Evolutionary conservation across 2,329 filamentous ascomycete species (phyloP).

Genomic region (Aureobasidium sp.): DNA sequence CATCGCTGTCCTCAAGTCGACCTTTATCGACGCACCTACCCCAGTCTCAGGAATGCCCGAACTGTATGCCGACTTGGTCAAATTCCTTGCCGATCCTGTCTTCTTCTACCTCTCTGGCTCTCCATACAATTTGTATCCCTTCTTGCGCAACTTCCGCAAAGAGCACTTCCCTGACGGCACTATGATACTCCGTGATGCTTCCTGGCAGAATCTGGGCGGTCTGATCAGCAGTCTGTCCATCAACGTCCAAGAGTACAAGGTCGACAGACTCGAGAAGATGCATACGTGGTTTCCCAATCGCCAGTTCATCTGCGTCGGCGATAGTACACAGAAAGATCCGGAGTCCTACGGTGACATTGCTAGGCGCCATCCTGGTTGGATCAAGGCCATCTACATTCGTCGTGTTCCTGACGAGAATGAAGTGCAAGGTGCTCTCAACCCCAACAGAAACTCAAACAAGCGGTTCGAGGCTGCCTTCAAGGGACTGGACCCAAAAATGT

Average conservation of each 20-base stretch:
- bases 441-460: constrained; percentile 56
- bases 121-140: constrained; percentile 88
- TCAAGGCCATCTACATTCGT: constrained; percentile 75
- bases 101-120: constrained; percentile 94
- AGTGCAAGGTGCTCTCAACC: constrained; percentile 63
- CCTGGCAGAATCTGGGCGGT: constrained; percentile 76
- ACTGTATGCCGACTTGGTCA: constrained; percentile 61
- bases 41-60: constrained; percentile 76
- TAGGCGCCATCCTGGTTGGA: constrained; percentile 62
- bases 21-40: constrained; percentile 67
- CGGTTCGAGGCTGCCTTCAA: constrained; percentile 80
- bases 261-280: constrained; percentile 68
- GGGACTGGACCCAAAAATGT: constrained; percentile 58
- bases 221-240: constrained; percentile 71
- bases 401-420: constrained; percentile 56
- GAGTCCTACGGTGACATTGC: constrained; percentile 81
- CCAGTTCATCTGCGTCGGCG: constrained; percentile 77
- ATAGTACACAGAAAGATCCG: constrained; percentile 85
- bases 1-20: constrained; percentile 70
- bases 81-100: constrained; percentile 50
- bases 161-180: constrained; percentile 67
- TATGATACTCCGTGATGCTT: constrained; percentile 74
- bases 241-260: constrained; percentile 80
- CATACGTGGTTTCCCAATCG: constrained; percentile 68
- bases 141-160: constrained; percentile 67